Percentiles rank a stretch among this genome's conserved stretches.
phyloP scores from a whole-genome alignment of 2,329 filamentous ascomycete species.

The Dactylellina parvicollis region DNA sequence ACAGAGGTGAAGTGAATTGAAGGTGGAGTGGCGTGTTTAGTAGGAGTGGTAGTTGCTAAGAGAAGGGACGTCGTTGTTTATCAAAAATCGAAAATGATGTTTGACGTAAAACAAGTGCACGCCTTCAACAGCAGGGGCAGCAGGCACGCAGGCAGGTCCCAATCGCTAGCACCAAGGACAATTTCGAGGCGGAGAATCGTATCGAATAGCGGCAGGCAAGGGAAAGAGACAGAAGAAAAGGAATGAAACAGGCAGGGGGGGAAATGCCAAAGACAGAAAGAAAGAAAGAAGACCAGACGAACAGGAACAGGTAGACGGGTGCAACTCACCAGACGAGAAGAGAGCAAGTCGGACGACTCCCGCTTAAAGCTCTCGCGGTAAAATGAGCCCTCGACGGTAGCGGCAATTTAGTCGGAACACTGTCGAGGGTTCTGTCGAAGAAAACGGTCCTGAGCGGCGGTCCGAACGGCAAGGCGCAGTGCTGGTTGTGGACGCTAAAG shows the following conservation, averaged over 20 bases:
- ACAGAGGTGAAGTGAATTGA: conserved; percentile 9
- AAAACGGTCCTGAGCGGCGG: neutral
- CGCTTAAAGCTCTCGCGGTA: conserved; percentile 27
- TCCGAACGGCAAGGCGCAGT: too few species aligned
- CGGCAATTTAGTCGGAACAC: conserved; percentile 17
- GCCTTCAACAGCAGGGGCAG: neutral
- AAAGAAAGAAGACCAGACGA: neutral
- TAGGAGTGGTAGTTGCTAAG: neutral
- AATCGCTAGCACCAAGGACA: neutral
- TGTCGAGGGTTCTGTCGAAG: neutral
- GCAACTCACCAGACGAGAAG: conserved; percentile 15
- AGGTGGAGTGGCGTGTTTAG: neutral
- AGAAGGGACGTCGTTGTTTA: neutral
- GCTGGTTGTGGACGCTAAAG: too few species aligned
- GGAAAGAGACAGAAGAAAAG: conserved; percentile 13
- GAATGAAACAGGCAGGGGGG: conserved; percentile 34
- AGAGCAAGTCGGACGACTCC: conserved; percentile 8
- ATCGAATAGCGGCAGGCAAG: conserved; percentile 2
- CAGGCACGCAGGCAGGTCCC: neutral
- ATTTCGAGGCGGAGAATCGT: conserved; percentile 8
- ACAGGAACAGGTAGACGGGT: neutral
- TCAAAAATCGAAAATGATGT: neutral
- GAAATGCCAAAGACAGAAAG: neutral
- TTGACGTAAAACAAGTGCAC: conserved; percentile 29
- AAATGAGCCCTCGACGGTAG: conserved; percentile 16